A percentile compares a stretch with the other conserved stretches of the same genome.
phyloP scores from a whole-genome alignment of 352 stramenopile genomes.

The Pelagophyceae sp. region DNA sequence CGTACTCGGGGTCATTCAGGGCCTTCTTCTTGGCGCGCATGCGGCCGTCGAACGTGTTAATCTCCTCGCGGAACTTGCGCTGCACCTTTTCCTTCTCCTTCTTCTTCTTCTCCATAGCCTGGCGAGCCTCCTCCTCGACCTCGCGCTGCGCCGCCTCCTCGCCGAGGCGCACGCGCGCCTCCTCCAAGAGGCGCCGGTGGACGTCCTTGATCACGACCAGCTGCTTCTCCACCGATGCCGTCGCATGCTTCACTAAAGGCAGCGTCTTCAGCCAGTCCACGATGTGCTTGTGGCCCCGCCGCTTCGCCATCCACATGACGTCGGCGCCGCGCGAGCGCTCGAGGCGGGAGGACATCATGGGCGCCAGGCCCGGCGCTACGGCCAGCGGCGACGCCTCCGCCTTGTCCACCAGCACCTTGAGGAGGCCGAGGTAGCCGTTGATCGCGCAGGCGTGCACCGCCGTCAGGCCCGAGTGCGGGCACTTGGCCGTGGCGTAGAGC shows the following conservation, averaged over 20 bases:
- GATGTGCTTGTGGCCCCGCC: slow-evolving; percentile 27
- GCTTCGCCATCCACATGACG: slow-evolving; percentile 24
- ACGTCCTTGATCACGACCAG: slow-evolving; percentile 18
- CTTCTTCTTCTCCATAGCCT: slow-evolving; percentile 22
- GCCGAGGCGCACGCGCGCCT: background rate
- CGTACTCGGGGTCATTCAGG: slow-evolving; percentile 17
- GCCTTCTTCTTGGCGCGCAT: slow-evolving; percentile 41
- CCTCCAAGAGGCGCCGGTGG: background rate
- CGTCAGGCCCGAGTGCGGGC: slow-evolving; percentile 20
- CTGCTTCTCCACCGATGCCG: slow-evolving; percentile 17
- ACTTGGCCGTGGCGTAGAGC: slow-evolving; percentile 14
- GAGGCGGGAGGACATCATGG: slow-evolving; percentile 17
- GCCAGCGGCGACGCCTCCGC: slow-evolving; percentile 18
- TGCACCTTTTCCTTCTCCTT: slow-evolving; percentile 31
- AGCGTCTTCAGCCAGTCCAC: slow-evolving; percentile 24
- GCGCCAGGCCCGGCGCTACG: slow-evolving; percentile 1
- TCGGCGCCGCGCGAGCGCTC: slow-evolving; percentile 25
- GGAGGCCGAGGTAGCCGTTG: slow-evolving; percentile 26
- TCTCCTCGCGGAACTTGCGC: slow-evolving; percentile 68
- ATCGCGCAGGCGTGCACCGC: slow-evolving; percentile 26
- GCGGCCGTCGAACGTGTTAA: slow-evolving; percentile 69
- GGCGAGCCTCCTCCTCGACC: slow-evolving; percentile 21
- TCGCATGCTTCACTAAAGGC: slow-evolving; percentile 22
- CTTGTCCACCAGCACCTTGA: slow-evolving; percentile 27
- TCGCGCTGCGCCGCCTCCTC: slow-evolving; percentile 3